Percentiles rank a stretch among this genome's conserved stretches.
These are phyloP conservation scores for Neofusicoccum ribis DNA, from an alignment of 2,329 filamentous ascomycete species.

Conservation along the genomic window DNA sequence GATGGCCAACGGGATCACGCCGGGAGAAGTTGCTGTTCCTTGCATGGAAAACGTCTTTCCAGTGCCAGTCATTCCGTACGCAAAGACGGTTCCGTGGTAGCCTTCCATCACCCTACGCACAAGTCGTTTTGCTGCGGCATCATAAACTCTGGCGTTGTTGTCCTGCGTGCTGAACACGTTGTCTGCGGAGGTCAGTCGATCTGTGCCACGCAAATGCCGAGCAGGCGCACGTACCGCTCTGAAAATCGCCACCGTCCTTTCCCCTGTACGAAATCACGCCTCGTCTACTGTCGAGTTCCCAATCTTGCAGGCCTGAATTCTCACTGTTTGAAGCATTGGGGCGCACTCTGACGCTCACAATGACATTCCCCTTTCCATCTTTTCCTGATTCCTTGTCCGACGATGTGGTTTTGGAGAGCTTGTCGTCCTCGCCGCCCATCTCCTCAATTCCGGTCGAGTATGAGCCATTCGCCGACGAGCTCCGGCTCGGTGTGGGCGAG, in stretches of 20 bases:
- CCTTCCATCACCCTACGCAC: constrained; percentile 98
- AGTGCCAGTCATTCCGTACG: constrained; percentile 98
- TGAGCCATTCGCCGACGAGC: constrained; percentile 88
- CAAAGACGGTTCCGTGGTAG: constrained; percentile 97
- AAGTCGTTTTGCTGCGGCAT: constrained; percentile 87
- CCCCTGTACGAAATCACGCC: constrained; percentile 81
- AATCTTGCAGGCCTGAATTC: constrained; percentile 73
- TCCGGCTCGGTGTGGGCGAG: constrained; percentile 77
- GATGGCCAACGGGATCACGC: constrained; percentile 94
- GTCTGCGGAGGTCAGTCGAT: constrained; percentile 55
- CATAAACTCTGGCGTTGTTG: constrained; percentile 92
- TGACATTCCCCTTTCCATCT: constrained; percentile 88
- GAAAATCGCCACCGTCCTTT: constrained; percentile 88
- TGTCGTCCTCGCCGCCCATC: constrained; percentile 8
- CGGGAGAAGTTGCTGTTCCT: constrained; percentile 89
- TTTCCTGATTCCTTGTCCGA: constrained; percentile 35
- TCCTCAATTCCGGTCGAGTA: constrained; percentile 57
- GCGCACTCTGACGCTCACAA: constrained; percentile 91
- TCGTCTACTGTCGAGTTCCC: constrained; percentile 84
- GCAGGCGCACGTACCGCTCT: constrained; percentile 67
- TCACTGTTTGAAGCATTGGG: constrained; percentile 72
- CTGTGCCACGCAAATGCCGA: constrained; percentile 14
- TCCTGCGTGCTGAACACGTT: constrained; percentile 95
- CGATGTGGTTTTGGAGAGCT: neutral
- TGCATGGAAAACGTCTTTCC: constrained; percentile 99